Evolutionary conservation across 371 early-diverging fungal species (phyloP).

Genomic region (Apophysomyces trapeziformis): DNA sequence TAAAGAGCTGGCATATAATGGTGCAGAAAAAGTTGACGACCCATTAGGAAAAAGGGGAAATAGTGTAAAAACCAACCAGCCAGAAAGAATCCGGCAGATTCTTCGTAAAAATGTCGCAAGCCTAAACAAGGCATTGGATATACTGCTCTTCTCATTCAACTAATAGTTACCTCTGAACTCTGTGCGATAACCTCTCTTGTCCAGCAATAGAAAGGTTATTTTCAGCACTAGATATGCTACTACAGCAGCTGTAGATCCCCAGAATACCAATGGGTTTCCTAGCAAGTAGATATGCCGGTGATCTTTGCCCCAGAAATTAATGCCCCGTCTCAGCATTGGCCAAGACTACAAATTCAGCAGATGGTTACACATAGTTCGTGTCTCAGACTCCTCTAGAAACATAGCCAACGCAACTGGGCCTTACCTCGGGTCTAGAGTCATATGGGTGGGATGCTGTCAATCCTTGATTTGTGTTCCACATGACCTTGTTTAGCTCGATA

Average conservation of each 20-base stretch:
- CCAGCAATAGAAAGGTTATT: constrained; percentile 64
- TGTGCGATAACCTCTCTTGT: constrained; percentile 77
- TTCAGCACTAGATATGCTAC: constrained; percentile 66
- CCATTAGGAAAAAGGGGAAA: constrained; percentile 97
- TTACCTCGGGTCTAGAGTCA: constrained; percentile 78
- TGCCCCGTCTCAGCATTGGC: constrained; percentile 91
- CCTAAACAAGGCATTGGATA: constrained; percentile 21
- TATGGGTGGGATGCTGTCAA: constrained; percentile 94
- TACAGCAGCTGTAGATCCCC: constrained; percentile 72
- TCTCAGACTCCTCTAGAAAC: neutral
- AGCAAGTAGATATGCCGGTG: constrained; percentile 89
- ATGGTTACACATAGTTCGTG: constrained; percentile 1
- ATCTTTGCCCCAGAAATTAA: constrained; percentile 91
- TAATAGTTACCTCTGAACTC: constrained; percentile 50
- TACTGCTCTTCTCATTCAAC: constrained; percentile 13
- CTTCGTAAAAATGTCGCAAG: constrained; percentile 59
- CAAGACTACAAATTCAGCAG: constrained; percentile 49
- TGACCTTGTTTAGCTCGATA: constrained; percentile 81
- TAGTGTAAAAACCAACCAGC: constrained; percentile 94
- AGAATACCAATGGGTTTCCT: constrained; percentile 97
- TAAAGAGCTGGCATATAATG: constrained; percentile 97
- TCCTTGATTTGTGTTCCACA: constrained; percentile 90
- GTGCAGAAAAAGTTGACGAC: constrained; percentile 95
- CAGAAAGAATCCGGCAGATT: constrained; percentile 84
- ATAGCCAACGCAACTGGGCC: neutral